These are phyloP conservation scores for Pseudogymnoascus sp. DNA, from an alignment of 2,329 filamentous ascomycete genomes.

Conservation along the genomic window DNA sequence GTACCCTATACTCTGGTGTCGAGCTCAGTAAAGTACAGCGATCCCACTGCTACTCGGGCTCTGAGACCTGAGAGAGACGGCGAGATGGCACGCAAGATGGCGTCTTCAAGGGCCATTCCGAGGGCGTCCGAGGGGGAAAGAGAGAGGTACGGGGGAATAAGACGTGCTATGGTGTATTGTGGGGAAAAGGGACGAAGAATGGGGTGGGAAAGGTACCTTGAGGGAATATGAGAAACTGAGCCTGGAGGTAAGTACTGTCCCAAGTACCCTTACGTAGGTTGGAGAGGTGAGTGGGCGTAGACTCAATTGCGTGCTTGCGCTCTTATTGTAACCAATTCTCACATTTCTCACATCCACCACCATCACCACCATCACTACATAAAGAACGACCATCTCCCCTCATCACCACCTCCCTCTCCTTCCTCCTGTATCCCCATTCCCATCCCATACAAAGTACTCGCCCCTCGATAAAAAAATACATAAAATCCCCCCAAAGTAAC, in stretches of 20 bases:
- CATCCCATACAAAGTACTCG: background rate
- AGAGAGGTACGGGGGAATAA: background rate
- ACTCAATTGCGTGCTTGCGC: background rate
- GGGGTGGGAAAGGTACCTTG: background rate
- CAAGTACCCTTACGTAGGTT: background rate
- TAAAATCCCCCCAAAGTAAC: background rate
- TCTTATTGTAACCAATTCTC: background rate
- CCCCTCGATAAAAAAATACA: background rate
- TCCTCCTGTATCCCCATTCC: background rate
- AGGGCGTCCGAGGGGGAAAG: background rate
- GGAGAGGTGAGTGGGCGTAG: background rate
- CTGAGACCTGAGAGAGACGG: background rate
- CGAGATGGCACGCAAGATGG: background rate
- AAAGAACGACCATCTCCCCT: background rate
- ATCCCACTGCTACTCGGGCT: background rate
- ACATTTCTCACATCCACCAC: background rate
- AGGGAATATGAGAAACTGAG: background rate
- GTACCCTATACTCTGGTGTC: background rate
- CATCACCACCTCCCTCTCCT: background rate
- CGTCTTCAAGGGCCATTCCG: conserved; percentile 1
- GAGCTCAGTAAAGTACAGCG: background rate
- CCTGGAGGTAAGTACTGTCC: background rate
- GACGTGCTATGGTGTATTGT: conserved; percentile 2
- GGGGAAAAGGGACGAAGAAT: background rate
- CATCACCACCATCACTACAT: background rate